phyloP scores from a whole-genome alignment of 1,139 yeast species.

The Lodderomyces metapsilosis region DNA sequence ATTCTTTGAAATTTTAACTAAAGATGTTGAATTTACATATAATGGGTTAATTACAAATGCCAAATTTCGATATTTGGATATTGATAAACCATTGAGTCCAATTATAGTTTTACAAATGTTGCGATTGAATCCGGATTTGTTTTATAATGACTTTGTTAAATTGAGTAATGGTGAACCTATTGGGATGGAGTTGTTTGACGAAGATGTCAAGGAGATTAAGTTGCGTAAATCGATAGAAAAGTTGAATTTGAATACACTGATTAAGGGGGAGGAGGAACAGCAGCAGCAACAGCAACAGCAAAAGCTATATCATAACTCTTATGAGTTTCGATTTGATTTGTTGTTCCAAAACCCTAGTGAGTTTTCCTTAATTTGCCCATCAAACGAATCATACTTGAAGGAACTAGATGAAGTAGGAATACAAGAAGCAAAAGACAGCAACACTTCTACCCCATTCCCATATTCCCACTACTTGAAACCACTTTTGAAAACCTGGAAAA shows the following conservation, averaged over 20 bases:
- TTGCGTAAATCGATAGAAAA: neutral
- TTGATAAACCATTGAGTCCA: conserved; percentile 49
- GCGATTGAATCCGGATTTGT: conserved; percentile 31
- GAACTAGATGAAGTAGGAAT: neutral
- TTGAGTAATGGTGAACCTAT: conserved; percentile 47
- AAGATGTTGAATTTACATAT: conserved; percentile 24
- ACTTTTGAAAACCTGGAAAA: conserved; percentile 43
- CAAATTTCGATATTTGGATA: conserved; percentile 39
- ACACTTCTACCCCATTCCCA: neutral
- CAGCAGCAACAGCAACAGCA: too few relatives aligned
- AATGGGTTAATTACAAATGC: conserved; percentile 45
- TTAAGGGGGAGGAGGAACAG: too few relatives aligned
- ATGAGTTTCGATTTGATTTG: neutral
- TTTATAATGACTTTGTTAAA: conserved; percentile 41
- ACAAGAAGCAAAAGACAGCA: neutral
- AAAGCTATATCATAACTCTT: too few relatives aligned
- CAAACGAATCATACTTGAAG: neutral
- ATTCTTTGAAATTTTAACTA: conserved; percentile 38
- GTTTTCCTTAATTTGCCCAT: neutral
- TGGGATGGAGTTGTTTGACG: conserved; percentile 43
- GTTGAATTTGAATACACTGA: too few relatives aligned
- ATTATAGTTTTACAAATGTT: conserved; percentile 35
- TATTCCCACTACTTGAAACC: conserved; percentile 4
- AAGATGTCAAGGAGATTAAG: conserved; percentile 7
- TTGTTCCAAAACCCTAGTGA: conserved; percentile 2